Evolutionary conservation across 2,329 filamentous ascomycete genomes (phyloP).

Genomic region (Cladosporium sp.): DNA sequence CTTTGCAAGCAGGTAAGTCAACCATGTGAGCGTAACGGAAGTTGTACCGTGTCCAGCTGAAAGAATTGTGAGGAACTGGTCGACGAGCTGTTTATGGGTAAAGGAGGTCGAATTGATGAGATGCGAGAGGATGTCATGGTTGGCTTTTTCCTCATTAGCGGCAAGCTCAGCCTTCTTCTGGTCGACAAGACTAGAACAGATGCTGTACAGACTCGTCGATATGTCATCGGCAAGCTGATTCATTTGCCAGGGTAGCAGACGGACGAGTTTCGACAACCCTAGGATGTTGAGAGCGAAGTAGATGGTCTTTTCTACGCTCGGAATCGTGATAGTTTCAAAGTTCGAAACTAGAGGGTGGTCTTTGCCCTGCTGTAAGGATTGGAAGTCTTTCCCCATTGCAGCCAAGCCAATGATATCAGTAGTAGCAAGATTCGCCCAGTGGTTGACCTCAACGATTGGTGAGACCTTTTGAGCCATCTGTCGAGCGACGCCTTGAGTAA

Average conservation of each 20-base stretch:
- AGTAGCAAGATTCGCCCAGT: conserved; percentile 47
- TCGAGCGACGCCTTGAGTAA: neutral
- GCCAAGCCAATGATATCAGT: conserved; percentile 56
- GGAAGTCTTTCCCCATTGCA: conserved; percentile 54
- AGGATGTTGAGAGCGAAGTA: no score
- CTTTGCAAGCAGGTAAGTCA: conserved; percentile 60
- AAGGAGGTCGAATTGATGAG: conserved; percentile 50
- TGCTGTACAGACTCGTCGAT: no score
- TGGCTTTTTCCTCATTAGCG: conserved; percentile 26
- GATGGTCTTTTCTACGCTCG: no score
- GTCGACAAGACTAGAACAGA: no score
- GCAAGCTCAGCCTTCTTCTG: no score
- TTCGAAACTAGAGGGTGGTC: no score
- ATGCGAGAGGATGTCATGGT: conserved; percentile 42
- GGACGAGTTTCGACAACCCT: no score
- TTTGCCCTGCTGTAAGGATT: conserved; percentile 47
- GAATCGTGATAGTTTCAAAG: no score
- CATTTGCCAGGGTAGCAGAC: no score
- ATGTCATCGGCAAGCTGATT: no score
- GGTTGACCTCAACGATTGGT: conserved; percentile 38
- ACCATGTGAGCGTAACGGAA: conserved; percentile 67
- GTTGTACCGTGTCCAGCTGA: conserved; percentile 68
- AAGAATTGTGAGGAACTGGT: conserved; percentile 52
- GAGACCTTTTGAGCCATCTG: neutral
- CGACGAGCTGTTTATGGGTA: conserved; percentile 45